These are phyloP conservation scores for Lenwebbia sp. DNA, from an alignment of 345 rosid genomes.

Conservation along the genomic window DNA sequence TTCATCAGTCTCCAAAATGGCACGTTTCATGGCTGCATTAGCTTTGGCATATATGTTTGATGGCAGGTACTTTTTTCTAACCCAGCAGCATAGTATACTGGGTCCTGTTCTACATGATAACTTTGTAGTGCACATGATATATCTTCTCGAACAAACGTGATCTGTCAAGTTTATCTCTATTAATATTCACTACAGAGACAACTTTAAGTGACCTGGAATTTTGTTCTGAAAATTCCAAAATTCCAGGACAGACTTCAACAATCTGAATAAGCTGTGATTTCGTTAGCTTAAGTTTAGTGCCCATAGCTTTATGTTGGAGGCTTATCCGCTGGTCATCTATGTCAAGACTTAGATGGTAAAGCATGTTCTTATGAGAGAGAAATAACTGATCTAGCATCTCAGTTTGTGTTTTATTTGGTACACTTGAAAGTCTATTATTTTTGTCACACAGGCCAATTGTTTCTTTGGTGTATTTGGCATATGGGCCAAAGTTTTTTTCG, in stretches of 20 bases:
- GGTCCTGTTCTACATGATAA: background rate
- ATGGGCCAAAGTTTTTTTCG: background rate
- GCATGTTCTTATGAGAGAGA: background rate
- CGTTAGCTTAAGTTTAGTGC: background rate
- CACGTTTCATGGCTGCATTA: conserved; percentile 79
- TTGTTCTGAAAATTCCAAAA: background rate
- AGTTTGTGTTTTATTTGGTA: background rate
- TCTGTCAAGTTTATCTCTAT: background rate
- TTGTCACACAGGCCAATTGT: too few species aligned
- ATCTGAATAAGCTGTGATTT: background rate
- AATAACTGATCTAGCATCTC: background rate
- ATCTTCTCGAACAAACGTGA: background rate
- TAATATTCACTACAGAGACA: background rate
- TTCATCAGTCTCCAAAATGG: conserved; percentile 69
- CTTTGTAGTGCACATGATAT: background rate
- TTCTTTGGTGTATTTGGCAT: background rate
- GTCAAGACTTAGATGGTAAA: background rate
- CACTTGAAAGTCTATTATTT: background rate
- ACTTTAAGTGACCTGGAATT: background rate
- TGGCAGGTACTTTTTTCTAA: conserved; percentile 39
- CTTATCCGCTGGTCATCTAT: background rate
- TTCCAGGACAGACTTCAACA: background rate
- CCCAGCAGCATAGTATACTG: background rate
- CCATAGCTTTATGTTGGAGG: background rate
- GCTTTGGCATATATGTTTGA: conserved; percentile 82